phyloP scores from a whole-genome alignment of 2,329 filamentous ascomycete genomes.

The Penicillium sp. region DNA sequence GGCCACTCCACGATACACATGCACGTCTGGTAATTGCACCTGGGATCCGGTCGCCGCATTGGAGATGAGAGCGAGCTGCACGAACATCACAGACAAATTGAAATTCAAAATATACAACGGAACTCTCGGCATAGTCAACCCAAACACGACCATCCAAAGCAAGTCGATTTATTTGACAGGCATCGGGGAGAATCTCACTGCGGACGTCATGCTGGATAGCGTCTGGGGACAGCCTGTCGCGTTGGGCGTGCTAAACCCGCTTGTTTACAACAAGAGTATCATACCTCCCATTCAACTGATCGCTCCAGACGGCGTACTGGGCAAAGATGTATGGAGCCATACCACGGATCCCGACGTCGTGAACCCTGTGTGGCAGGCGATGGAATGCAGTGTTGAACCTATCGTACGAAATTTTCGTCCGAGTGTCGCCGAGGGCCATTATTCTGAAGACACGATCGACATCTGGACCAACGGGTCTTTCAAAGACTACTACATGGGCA shows the following conservation, averaged over 20 bases:
- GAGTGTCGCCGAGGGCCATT: neutral
- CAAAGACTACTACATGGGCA: neutral
- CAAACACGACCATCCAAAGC: neutral
- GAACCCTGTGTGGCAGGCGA: constrained; percentile 1
- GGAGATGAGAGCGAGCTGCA: constrained; percentile 6
- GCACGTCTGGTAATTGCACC: constrained; percentile 12
- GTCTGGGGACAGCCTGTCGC: neutral
- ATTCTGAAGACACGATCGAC: neutral
- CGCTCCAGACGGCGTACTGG: neutral
- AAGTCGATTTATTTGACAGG: neutral
- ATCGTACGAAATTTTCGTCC: constrained; percentile 1
- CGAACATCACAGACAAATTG: constrained; percentile 9
- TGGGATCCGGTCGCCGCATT: constrained; percentile 10
- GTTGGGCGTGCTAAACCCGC: neutral
- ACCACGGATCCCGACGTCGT: neutral
- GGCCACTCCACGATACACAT: constrained; percentile 10
- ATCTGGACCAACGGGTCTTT: neutral
- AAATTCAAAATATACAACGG: neutral
- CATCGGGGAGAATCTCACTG: neutral
- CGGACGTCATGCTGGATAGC: neutral
- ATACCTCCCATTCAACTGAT: constrained; percentile 1
- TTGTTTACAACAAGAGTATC: neutral
- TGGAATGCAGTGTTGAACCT: neutral
- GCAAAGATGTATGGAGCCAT: neutral
- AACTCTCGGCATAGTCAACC: neutral